Conservation (phyloP, 495 filamentous ascomycete genomes). For the Pseudoneurospora amorphoporcata region DNA sequence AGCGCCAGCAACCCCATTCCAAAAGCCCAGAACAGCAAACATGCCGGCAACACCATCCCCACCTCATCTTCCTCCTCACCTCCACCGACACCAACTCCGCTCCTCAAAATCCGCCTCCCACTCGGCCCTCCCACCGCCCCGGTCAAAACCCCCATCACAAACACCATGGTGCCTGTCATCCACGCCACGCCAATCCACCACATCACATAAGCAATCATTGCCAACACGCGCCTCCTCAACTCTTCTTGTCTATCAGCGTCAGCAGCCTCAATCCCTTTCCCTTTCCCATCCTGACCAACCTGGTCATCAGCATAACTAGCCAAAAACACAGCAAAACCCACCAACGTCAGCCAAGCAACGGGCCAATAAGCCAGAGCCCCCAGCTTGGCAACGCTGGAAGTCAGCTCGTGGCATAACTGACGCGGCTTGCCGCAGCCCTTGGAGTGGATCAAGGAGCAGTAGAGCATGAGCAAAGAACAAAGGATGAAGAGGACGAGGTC, state of each 20-base stretch:
- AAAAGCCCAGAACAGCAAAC: neutral
- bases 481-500: constrained; percentile 3
- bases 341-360: neutral
- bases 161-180: neutral
- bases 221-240: neutral
- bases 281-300: neutral
- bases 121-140: neutral
- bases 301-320: neutral
- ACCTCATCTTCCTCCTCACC: neutral
- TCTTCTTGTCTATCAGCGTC: neutral
- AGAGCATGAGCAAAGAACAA: neutral
- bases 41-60: constrained; percentile 1
- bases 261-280: neutral
- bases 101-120: neutral
- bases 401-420: neutral
- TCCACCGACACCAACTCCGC: neutral
- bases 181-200: constrained; percentile 10
- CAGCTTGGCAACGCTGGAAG: neutral
- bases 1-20: constrained; percentile 1
- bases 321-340: neutral
- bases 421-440: neutral
- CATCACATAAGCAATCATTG: neutral
- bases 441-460: neutral
- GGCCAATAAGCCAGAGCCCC: constrained; percentile 5
- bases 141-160: neutral